Evolutionary conservation across 441 rosid species (phyloP).

Genomic region (Gossypium lobatum): DNA sequence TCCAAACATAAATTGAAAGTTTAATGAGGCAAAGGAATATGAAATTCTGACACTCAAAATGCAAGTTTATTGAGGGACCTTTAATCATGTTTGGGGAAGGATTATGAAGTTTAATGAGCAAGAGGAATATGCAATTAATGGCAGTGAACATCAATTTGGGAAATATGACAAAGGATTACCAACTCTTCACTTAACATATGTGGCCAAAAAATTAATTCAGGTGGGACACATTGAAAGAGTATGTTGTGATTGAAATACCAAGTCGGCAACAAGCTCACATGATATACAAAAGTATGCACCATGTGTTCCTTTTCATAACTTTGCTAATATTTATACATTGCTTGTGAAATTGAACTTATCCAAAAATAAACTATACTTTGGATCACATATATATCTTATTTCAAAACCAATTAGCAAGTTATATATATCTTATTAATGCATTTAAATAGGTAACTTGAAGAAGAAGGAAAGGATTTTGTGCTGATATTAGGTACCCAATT

Average conservation of each 20-base stretch:
- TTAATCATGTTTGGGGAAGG: neutral
- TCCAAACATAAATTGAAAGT: neutral
- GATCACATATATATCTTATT: neutral
- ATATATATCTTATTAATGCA: neutral
- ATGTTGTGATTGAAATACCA: conserved; percentile 15
- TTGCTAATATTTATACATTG: neutral
- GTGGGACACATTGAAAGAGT: conserved; percentile 16
- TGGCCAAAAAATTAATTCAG: conserved; percentile 5
- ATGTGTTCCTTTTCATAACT: neutral
- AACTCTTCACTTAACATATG: neutral
- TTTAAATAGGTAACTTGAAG: neutral
- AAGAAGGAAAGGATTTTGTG: neutral
- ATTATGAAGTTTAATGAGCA: neutral
- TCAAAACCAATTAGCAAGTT: neutral
- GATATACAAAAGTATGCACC: neutral
- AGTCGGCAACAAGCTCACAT: conserved; percentile 20
- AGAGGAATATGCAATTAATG: neutral
- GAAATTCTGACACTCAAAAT: neutral
- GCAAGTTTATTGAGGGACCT: too few relatives aligned
- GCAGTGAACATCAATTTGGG: neutral
- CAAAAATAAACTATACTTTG: neutral
- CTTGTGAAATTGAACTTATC: neutral
- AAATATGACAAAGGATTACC: neutral
- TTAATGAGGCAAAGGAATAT: neutral
- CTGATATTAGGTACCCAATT: neutral